Base-by-base conservation (phyloP, 768 basidiomycete genomes). In the Pleurotus salmoneostramineus region DNA sequence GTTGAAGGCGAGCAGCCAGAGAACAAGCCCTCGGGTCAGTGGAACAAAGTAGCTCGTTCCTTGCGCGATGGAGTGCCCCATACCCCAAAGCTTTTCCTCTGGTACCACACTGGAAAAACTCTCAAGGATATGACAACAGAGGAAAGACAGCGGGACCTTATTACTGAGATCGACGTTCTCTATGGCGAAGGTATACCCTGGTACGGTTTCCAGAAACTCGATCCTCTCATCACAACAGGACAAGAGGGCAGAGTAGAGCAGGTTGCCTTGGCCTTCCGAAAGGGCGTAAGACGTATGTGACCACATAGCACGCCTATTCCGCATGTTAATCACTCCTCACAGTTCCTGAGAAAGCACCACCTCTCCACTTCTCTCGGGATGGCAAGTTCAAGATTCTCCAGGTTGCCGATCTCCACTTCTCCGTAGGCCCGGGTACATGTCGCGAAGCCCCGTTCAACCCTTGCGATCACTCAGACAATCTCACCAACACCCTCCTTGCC, bases 401-500 rank as follows among this genome's bases (percentile, higher is more conserved):
- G 73, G 81, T 98, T 34, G 96, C 96, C 4, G 96, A 99, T 69
- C 77, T 99, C 32, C 96, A 99, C 69, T 98, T 84, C 71, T 91
- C 91, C 0, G 92, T 95, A 51, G 83, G 86, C 3, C 78, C 81
- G 35, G 94, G 94, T 2, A 64, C 72, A 6, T 98, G 96, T 67
- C 80, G 83, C 37, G 94, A 97, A 60, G 88, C 89, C 2, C 68
- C 80, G 37, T 75, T 86, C 7, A 81, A 83, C 56, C 73, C 76
- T 36, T 82, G 81, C 62, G 68, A 71, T 12, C 76, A 77, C 40
- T 90, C 93, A 2, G 96, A 98, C 68, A 84, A 87, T 60, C 78
- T 90, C 60, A 94, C 94, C 0, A 79, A 77, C n/a, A 77, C 83
- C 2, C 82, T 98, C 50, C 73, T 99, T 43, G 82, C 77, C 5